Base-by-base conservation (phyloP, 2,329 filamentous ascomycete genomes). In the Beauveria asiatica region DNA sequence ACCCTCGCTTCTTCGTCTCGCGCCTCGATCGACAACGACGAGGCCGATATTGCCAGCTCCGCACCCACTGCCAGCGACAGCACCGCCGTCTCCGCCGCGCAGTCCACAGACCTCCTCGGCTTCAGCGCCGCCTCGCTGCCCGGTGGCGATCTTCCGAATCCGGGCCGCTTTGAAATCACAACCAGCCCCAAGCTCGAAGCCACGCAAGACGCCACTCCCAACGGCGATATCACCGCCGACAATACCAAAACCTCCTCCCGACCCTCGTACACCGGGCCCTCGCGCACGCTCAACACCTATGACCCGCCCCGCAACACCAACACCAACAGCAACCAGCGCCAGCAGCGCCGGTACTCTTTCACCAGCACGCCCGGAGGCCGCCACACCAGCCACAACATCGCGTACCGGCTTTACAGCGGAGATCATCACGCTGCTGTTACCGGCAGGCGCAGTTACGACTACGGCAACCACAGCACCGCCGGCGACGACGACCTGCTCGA, bases 41-140 rank as follows among this genome's bases (percentile, higher is more conserved):
- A 96, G 67, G 92, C 96, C 83, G 94, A 99, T 71, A 97, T 99
- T 67, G 72, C 75, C n/a, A 68, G 69, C 58, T 75, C 74, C 25
- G 71, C 66, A 10, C 71, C 74, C 7, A 64, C 69, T 3, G 63
- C 61, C 49, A 67, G 68, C 57, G 67, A 63, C 21, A 37, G 37
- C 19, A n/a, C 37, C 27, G 10, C 30, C 13, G 25, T 3, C 45
- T 39, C 45, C 4, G 23, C 45, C 37, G 33, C 45, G 19, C 72
- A 72, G 23, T 74, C 74, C n/a, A 75, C 77, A 44, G 92, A 96
- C 69, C 82, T 96, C 4, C 81, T 97, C 1, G 83, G 84, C 51
- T 76, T 89, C 57, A 56, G 60, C 19, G 39, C 19, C 21, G 79
- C 81, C 37, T 83, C 78, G 56, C 82, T 86, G 13, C 80, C 84